Percentiles rank a stretch among this genome's conserved stretches.
Evolutionary conservation across 2,329 filamentous ascomycete species (phyloP).

Genomic region (Dryadomyces sulphureus): DNA sequence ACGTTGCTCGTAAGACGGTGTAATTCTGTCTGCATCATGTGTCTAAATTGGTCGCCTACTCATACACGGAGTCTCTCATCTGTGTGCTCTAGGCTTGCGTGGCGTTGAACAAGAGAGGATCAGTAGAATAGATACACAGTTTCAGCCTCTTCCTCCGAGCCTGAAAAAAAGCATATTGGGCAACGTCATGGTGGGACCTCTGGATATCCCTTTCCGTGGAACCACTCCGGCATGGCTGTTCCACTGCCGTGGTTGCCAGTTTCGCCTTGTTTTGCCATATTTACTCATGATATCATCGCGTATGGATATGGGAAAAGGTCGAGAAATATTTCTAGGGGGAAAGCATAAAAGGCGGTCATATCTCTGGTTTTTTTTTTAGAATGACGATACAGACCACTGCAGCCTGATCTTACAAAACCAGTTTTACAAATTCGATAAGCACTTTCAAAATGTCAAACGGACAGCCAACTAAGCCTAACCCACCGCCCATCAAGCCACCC

Average conservation of each 20-base stretch:
- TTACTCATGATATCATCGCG: background rate
- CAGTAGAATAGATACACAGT: background rate
- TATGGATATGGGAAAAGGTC: background rate
- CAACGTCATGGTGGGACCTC: slow-evolving; percentile 1
- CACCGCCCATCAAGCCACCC: background rate
- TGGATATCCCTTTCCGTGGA: background rate
- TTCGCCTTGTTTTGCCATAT: background rate
- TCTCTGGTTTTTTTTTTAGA: background rate
- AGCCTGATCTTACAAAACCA: background rate
- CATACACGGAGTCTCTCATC: background rate
- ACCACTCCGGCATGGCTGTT: background rate
- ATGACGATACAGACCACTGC: background rate
- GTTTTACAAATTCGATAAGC: background rate
- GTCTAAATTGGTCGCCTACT: background rate
- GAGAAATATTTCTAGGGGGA: background rate
- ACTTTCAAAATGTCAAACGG: background rate
- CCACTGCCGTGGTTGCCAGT: background rate
- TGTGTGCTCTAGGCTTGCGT: slow-evolving; percentile 5
- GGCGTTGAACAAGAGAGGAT: slow-evolving; percentile 3
- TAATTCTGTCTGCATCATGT: background rate
- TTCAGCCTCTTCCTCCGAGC: background rate
- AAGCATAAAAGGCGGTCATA: background rate
- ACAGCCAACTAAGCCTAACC: too few relatives aligned
- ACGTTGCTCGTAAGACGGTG: too few relatives aligned
- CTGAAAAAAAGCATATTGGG: background rate